A percentile compares a stretch with the other conserved stretches of the same genome.
These are phyloP conservation scores for Manihot esculenta DNA, from an alignment of 441 rosid species.

Conservation along the genomic window DNA sequence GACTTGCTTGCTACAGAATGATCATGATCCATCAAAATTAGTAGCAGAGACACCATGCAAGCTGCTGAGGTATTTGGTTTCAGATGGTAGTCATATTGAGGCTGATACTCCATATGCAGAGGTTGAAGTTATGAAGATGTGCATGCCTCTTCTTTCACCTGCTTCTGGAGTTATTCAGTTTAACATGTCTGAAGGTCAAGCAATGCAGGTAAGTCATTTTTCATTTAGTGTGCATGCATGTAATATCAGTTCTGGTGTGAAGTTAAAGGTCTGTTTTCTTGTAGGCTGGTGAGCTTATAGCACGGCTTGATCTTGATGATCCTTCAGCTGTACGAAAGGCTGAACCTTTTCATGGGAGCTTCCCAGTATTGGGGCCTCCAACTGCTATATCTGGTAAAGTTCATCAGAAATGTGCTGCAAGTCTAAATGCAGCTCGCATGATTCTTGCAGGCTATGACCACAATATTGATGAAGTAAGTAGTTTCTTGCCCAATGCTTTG, in stretches of 20 bases:
- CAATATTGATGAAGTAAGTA: constrained; percentile 79
- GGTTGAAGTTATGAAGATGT: constrained; percentile 99
- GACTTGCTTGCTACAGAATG: constrained; percentile 99
- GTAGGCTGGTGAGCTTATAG: constrained; percentile 99
- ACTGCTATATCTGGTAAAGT: constrained; percentile 97
- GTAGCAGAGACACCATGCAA: constrained; percentile 99
- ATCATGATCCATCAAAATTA: constrained; percentile 98
- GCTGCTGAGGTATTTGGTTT: constrained; percentile 87
- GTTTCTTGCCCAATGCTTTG: constrained; percentile 20
- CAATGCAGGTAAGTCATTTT: constrained; percentile 80
- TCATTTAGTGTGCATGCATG: not conserved
- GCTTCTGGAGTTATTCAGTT: constrained; percentile 91
- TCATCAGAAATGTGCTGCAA: constrained; percentile 99
- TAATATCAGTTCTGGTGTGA: constrained; percentile 1
- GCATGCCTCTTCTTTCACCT: constrained; percentile 99
- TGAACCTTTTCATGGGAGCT: constrained; percentile 91
- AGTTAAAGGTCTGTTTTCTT: constrained; percentile 27
- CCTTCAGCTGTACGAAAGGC: constrained; percentile 99
- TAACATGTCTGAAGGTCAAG: constrained; percentile 98
- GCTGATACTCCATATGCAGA: constrained; percentile 97
- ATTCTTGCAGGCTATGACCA: constrained; percentile 99
- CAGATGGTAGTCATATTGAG: constrained; percentile 90
- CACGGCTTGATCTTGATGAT: constrained; percentile 94
- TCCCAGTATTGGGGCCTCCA: constrained; percentile 89
- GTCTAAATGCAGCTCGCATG: constrained; percentile 94